Base-by-base conservation (phyloP, 1,284 basidiomycete genomes). In the Malassezia cuniculi region DNA sequence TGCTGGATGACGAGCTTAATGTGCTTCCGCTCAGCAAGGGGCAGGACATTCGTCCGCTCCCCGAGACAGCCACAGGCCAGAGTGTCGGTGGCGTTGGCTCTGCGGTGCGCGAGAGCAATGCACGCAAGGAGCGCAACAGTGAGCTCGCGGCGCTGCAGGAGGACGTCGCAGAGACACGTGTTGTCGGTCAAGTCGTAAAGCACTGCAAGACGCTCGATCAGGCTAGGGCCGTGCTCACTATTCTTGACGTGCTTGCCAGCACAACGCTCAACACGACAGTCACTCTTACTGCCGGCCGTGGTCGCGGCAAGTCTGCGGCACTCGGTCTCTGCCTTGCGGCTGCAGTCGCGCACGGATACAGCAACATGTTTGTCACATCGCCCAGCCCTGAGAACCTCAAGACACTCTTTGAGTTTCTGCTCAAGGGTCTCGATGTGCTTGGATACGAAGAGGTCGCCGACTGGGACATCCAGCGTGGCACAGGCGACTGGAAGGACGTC, bases 361-460 rank as follows among this genome's bases (percentile, higher is more conserved):
- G 85, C 40, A 99, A 99, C 69, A 86, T 97, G 48, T 99, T 97
- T 66, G 86, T 97, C 34, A 97, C 93, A 4, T 89, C 84, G 61
- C 93, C 93, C 1, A 86, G 82, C 62, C 93, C 93, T 1, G 90
- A 95, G 69, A 99, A 99, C 69, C 72, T 99, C 70, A 87, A 83
- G 71, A 97, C 90, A 0, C 68, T 95, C n/a, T 99, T 95, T 66
- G 86, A 95, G 53, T 97, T 99, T 64, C 76, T 95, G 30, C 93
- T 95, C 75, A 94, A 94, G 69, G 93, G 90, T 0, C 74, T 99
- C 70, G 87, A 95, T 61, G 82, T 78, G 3, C 71, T 97, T 9
- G 87, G 86, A 1, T 99, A 93, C 68, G 87, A 97, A 68, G 93
- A 97, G 68, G 89, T 95, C 69, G 74, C 93, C 31, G 93, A 97